phyloP scores from a whole-genome alignment of 2,329 filamentous ascomycete genomes.

The Chlorencoelia australis region DNA sequence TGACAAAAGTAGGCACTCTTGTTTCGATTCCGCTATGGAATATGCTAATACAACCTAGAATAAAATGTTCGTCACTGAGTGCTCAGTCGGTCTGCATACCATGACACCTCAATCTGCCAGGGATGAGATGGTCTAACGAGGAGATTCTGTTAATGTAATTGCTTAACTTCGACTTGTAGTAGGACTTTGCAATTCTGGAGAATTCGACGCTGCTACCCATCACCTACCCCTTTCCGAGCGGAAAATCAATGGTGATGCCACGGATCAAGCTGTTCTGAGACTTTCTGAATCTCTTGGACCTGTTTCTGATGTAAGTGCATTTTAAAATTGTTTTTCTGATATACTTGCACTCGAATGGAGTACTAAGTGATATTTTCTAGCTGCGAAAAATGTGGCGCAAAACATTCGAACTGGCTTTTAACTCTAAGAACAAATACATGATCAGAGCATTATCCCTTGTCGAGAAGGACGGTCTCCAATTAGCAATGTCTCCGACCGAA shows the following conservation, averaged over 20 bases:
- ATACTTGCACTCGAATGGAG: too few species aligned
- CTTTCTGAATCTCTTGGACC: conserved; percentile 57
- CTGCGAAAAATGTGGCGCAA: conserved; percentile 54
- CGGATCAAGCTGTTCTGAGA: conserved; percentile 63
- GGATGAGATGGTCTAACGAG: conserved; percentile 29
- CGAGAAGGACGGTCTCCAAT: conserved; percentile 28
- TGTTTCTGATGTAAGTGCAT: conserved; percentile 37
- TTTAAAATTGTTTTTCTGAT: too few species aligned
- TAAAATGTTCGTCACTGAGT: conserved; percentile 64
- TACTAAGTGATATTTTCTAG: too few species aligned
- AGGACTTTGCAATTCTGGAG: conserved; percentile 64
- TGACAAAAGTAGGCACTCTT: conserved; percentile 58
- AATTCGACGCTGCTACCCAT: conserved; percentile 58
- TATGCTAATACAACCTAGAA: conserved; percentile 68
- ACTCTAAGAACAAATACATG: conserved; percentile 80
- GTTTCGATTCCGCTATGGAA: conserved; percentile 62
- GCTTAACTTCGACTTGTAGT: conserved; percentile 50
- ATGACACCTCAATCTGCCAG: conserved; percentile 39
- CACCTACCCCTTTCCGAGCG: conserved; percentile 49
- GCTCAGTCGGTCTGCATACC: conserved; percentile 43
- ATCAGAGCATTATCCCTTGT: conserved; percentile 47
- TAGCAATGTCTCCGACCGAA: conserved; percentile 31
- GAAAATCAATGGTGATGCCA: conserved; percentile 64
- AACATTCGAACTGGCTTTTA: conserved; percentile 62
- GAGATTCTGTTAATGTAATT: conserved; percentile 33